Evolutionary conservation across 1,284 basidiomycete genomes (phyloP), one percentile per base, ranked within the genome.

Genomic region (Pholiota adiposa): DNA sequence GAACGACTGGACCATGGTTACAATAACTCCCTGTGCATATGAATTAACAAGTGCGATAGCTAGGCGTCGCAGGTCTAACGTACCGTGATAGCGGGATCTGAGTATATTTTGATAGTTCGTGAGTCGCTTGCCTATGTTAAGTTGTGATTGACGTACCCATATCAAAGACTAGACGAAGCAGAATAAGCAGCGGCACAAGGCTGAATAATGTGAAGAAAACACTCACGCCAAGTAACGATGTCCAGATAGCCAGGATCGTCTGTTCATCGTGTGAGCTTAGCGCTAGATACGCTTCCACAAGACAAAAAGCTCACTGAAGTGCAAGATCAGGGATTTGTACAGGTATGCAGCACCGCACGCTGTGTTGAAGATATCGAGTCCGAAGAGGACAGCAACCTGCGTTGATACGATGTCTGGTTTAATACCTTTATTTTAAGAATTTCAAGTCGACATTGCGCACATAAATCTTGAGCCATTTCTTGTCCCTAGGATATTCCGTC

Each of bases 1-100:
- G 68, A 78, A 77, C 4, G 71, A 31, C 51, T 78, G 76, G 6
- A 76, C 75, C 12, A 65, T 53, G 16, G 63, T 63, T 0, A 69
- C 69, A 53, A 76, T 75, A 36, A 77, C 67, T 0, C 67, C 72
- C 72, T 73, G 34, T n/a, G 18, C 25, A 36, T 27, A 23, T 14
- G 40, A 16, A 18, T 43, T 44, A 44, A 27, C 36, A 19, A 12
- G 12, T 9, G 34, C 21, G 19, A 18, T 29, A 18, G 2, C 33
- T 5, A 16, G 12, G 44, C 7, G 18, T 5, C 25, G n/a, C 44
- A 16, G 14, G 16, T 8, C 12, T 34, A 31, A 56, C 64, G 14
- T 51, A 68, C 68, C 44, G 65, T 68, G 25, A 67, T 57, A 4
- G 64, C 65, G 33, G 69, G 69, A 40, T 68, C 69, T 70, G 31